Base-by-base conservation (phyloP, 2,329 filamentous ascomycete genomes). In the Talaromyces sp. region DNA sequence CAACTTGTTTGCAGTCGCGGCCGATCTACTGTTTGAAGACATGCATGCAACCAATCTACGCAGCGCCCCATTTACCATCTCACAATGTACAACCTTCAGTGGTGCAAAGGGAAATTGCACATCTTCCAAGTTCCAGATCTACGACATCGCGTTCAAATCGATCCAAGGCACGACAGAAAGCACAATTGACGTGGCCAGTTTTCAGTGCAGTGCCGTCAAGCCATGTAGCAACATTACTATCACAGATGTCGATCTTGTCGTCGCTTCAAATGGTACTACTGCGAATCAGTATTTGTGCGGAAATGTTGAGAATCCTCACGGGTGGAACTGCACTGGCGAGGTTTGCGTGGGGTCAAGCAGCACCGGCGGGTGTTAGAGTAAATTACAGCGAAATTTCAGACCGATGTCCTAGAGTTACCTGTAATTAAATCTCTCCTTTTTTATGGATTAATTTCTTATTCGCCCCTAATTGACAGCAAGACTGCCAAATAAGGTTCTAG, bases 21-120 rank as follows among this genome's bases (percentile, higher is more conserved):
- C 70, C 19, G 74, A 77, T 49, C 69, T 80, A 50, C 65, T 63
- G 13, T 71, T 76, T 59, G 70, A 68, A n/a, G 70, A 80, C 62
- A 63, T 78, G 13, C 67, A 62, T 4, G 56, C 69, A 17, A 68
- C 60, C 6, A 62, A 67, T 14, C 63, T 74, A 17, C 68, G 71
- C 8, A 70, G 69, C 4, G 65, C 71, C 6, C 66, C 69, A 0
- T 70, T 78, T 52, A 60, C 69, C 1, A 72, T 78, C 26, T 74
- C 71, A 0, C 77, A 79, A 62, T 78, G 77, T 62, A 79, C 76
- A 1, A 67, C 68, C 0, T 78, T 75, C 60, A 71, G 60, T 5
- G 70, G 71, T 3, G 69, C 70, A 2, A 65, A 64, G 5, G 75
- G 76, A 0, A 75, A 78, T 53, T 78, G 75, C 63, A 75, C 73